Percentiles rank a stretch among this genome's conserved stretches.
Conservation (phyloP, 1,284 basidiomycete genomes). For the Sporisorium scitamineum region DNA sequence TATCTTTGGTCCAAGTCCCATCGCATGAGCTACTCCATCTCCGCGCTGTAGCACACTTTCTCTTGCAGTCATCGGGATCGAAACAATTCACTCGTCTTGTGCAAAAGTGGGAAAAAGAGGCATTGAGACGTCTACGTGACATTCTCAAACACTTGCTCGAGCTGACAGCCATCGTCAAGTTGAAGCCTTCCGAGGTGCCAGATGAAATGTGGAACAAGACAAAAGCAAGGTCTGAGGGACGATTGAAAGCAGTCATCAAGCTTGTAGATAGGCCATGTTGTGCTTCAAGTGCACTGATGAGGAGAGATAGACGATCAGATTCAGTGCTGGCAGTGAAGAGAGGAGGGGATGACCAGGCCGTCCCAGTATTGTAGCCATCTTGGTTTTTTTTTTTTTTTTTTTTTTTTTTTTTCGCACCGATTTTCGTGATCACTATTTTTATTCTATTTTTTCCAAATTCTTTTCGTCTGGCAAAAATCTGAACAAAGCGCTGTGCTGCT, state of each 20-base stretch:
- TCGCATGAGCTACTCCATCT: background rate
- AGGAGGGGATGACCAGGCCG: background rate
- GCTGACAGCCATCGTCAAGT: conserved; percentile 10
- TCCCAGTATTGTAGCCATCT: too few relatives aligned
- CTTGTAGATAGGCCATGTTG: background rate
- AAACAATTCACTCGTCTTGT: background rate
- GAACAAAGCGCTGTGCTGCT: too few relatives aligned
- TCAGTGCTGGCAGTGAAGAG: background rate
- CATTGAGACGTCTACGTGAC: conserved; percentile 4
- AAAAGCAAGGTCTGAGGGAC: background rate
- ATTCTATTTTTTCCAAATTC: too few relatives aligned
- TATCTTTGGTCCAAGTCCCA: background rate
- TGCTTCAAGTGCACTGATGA: background rate
- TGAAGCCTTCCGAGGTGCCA: background rate
- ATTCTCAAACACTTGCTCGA: conserved; percentile 12
- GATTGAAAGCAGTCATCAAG: background rate
- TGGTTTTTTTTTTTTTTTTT: too few relatives aligned
- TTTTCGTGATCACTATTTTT: background rate
- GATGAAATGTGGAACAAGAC: background rate
- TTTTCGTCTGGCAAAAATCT: too few relatives aligned
- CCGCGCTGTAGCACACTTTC: background rate
- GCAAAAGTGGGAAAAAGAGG: background rate
- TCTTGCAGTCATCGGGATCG: background rate
- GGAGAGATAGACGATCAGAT: background rate
- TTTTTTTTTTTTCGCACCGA: background rate